Evolutionary conservation across 2,329 filamentous ascomycete genomes (phyloP).

Genomic region (Pseudogymnoascus sp.): DNA sequence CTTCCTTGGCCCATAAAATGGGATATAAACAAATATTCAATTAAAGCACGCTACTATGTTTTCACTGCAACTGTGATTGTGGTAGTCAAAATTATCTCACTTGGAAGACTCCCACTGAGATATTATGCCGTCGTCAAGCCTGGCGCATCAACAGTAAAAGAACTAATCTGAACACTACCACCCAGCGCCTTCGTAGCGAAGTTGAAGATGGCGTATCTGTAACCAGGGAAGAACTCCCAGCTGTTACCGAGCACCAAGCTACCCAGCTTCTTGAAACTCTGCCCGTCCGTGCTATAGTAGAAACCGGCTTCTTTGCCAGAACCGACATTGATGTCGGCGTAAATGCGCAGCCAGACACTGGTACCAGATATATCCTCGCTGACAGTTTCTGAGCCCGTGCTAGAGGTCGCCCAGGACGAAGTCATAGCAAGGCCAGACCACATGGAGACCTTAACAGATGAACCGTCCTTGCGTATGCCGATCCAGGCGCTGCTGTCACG

Average conservation of each 20-base stretch:
- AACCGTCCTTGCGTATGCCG: conserved; percentile 37
- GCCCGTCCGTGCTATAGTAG: conserved; percentile 39
- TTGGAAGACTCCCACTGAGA: no score
- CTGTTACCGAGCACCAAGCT: conserved; percentile 33
- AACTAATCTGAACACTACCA: conserved; percentile 28
- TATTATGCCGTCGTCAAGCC: background rate
- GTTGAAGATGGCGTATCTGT: conserved; percentile 44
- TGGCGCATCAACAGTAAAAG: conserved; percentile 16
- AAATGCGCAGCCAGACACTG: conserved; percentile 34
- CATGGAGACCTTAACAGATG: conserved; percentile 23
- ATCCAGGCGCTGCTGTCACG: conserved; percentile 48
- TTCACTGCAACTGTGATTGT: no score
- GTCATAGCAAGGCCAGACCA: conserved; percentile 29
- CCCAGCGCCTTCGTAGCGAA: conserved; percentile 39
- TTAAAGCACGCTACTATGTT: no score
- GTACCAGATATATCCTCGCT: conserved; percentile 16
- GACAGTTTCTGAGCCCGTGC: conserved; percentile 25
- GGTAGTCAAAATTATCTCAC: no score
- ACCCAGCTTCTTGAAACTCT: conserved; percentile 31
- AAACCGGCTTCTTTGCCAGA: conserved; percentile 29
- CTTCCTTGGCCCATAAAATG: no score
- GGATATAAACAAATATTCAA: no score
- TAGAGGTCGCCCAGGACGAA: conserved; percentile 28
- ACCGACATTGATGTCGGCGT: conserved; percentile 30
- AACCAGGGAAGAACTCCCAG: conserved; percentile 43